Base-by-base conservation (phyloP, 495 filamentous ascomycete species). In the Penicillium fimorum region DNA sequence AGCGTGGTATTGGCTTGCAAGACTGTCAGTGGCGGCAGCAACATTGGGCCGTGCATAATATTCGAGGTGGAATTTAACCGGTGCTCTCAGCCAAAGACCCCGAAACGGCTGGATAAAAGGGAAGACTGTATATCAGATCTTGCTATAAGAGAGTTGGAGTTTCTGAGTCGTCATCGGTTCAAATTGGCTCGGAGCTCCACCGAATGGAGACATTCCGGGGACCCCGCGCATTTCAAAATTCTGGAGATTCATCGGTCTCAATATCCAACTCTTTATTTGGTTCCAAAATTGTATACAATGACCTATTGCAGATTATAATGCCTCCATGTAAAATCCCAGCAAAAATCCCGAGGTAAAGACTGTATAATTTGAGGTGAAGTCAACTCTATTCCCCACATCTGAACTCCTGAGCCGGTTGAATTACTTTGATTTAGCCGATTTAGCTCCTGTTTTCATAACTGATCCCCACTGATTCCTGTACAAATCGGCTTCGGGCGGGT, bases 341-440 rank as follows among this genome's bases (percentile, higher is more conserved):
- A 8, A 18, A 12, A 33, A 4, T 9, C 25, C 13, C 22, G 29
- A 40, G 5, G 18, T 15, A 15, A 25, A 40, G 13, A 24, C 32
- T n/a, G 12, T 38, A 3, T 38, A 3, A 50, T 9, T 37, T 32
- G 32, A 24, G 32, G 20, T 25, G 2, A 40, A 25, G 20, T 38
- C 44, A 27, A 18, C 17, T 2, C 2, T 27, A 8, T 17, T 40
- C 30, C 40, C 41, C 50, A 41, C 40, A 17, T n/a, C 27, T 30
- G 30, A 44, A 18, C 18, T 35, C 3, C 41, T 15, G 32, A 24
- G 2, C 35, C 50, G 50, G 56, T 12, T 59, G 56, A 55, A 59
- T 30, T 8, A 22, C 41, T 3, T 46, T 18, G 20, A 55, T 59
- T 59, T 59, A 59, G 57, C 57, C 57, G 53, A 45, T 49, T n/a